phyloP scores from a whole-genome alignment of 192 early-diverging fungal genomes.

The Coemansia sp. region DNA sequence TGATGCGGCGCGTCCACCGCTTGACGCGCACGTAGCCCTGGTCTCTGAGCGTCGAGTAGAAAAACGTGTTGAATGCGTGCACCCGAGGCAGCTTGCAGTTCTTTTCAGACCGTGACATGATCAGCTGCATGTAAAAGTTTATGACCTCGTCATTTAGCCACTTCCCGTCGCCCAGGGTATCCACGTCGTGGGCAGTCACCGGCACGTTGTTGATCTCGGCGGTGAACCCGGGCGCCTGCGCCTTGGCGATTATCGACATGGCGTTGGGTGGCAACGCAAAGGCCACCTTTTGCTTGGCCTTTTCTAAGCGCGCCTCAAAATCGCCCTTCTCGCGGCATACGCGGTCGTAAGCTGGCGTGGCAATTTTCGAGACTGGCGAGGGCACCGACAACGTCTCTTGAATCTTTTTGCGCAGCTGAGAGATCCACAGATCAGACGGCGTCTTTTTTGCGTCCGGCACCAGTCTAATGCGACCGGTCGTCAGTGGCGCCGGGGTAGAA shows the following conservation, averaged over 20 bases:
- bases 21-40: conserved; percentile 70
- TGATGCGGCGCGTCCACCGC: conserved; percentile 76
- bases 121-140: conserved; percentile 85
- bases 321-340: conserved; percentile 15
- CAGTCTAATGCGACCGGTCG: not conserved
- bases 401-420: conserved; percentile 40
- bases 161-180: conserved; percentile 63
- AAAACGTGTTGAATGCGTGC: conserved; percentile 91
- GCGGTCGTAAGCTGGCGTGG: conserved; percentile 42
- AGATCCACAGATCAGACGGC: conserved; percentile 29
- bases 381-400: conserved; percentile 28
- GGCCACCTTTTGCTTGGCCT: conserved; percentile 12
- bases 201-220: conserved; percentile 56
- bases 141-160: conserved; percentile 99
- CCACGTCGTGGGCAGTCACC: conserved; percentile 60
- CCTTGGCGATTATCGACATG: conserved; percentile 11
- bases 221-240: conserved; percentile 13
- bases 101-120: conserved; percentile 63
- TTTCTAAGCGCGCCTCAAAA: conserved; percentile 26
- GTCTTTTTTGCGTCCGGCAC: not conserved
- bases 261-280: conserved; percentile 32
- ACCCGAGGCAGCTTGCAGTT: conserved; percentile 57
- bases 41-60: conserved; percentile 69
- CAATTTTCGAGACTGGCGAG: not conserved
- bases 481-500: not conserved